These are phyloP conservation scores for Staphylotrichum tortipilum DNA, from an alignment of 495 filamentous ascomycete genomes.

Conservation along the genomic window DNA sequence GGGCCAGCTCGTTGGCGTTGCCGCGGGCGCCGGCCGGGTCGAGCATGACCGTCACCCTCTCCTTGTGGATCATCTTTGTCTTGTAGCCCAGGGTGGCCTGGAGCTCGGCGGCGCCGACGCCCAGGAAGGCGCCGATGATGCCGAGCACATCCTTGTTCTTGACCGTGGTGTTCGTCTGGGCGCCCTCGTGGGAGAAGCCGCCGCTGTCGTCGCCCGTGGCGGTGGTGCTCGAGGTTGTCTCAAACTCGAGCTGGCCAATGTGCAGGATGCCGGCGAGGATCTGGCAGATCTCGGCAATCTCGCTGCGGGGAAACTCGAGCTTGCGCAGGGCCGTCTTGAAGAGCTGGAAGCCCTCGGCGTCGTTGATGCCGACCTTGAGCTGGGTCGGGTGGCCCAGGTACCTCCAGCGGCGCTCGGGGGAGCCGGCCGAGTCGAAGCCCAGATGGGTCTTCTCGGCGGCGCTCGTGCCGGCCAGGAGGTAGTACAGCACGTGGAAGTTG, in stretches of 20 bases:
- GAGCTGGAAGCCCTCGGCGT: conserved; percentile 87
- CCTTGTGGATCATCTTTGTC: conserved; percentile 87
- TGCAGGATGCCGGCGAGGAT: conserved; percentile 85
- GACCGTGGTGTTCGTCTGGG: conserved; percentile 72
- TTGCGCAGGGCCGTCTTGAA: conserved; percentile 95
- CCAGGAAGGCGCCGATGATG: conserved; percentile 85
- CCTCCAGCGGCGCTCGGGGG: conserved; percentile 73
- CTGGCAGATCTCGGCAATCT: conserved; percentile 96
- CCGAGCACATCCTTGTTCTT: conserved; percentile 86
- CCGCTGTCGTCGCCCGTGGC: conserved; percentile 83
- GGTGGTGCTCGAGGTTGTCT: conserved; percentile 65
- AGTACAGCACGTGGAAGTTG: conserved; percentile 94
- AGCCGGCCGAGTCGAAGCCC: conserved; percentile 61
- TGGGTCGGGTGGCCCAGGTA: conserved; percentile 96
- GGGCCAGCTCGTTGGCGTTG: conserved; percentile 88
- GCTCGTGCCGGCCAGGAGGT: conserved; percentile 86
- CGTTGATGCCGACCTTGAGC: conserved; percentile 93
- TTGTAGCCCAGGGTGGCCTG: conserved; percentile 88
- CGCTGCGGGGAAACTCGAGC: conserved; percentile 82
- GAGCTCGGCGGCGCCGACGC: conserved; percentile 67
- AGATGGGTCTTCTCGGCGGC: conserved; percentile 82
- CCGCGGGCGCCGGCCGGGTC: conserved; percentile 82
- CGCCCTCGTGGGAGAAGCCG: conserved; percentile 91
- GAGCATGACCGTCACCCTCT: conserved; percentile 94
- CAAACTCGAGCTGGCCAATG: conserved; percentile 90